phyloP scores from a whole-genome alignment of 495 filamentous ascomycete genomes.

The Penicillium ochrochloron region DNA sequence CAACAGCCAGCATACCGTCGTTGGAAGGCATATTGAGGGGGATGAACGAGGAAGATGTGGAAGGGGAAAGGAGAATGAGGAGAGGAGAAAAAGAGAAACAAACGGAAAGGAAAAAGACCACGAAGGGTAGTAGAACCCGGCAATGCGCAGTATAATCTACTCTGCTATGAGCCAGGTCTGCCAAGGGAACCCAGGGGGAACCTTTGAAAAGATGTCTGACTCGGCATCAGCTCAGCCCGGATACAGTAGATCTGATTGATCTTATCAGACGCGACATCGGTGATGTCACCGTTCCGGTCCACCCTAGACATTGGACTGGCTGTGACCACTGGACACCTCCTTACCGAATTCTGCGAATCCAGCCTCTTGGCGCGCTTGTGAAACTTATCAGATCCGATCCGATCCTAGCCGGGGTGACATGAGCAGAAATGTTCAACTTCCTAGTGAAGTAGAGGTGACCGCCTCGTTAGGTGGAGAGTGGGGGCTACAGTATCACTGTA shows the following conservation, averaged over 20 bases:
- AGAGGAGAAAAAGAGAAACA: not conserved
- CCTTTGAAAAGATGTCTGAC: not conserved
- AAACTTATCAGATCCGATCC: constrained; percentile 22
- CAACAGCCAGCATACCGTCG: constrained; percentile 29
- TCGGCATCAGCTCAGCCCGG: not conserved
- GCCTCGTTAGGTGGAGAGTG: not conserved
- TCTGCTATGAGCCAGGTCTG: not conserved
- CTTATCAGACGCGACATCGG: constrained; percentile 33
- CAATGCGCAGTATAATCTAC: not conserved
- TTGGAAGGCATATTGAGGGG: constrained; percentile 38
- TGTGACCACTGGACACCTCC: not conserved
- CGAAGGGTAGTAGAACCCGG: not conserved
- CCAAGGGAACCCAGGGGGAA: not conserved
- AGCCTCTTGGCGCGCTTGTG: not conserved
- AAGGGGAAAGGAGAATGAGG: not conserved
- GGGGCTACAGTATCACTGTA: not conserved
- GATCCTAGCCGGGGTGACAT: constrained; percentile 1
- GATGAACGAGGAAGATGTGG: not conserved
- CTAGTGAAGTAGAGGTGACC: not conserved
- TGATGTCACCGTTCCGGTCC: not conserved
- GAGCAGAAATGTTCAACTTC: not conserved
- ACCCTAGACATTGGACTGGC: not conserved
- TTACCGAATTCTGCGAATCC: not conserved
- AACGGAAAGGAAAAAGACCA: not conserved
- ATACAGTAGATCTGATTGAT: constrained; percentile 1